Evolutionary conservation across 2,329 filamentous ascomycete genomes (phyloP).

Genomic region (Fusarium torreyae): DNA sequence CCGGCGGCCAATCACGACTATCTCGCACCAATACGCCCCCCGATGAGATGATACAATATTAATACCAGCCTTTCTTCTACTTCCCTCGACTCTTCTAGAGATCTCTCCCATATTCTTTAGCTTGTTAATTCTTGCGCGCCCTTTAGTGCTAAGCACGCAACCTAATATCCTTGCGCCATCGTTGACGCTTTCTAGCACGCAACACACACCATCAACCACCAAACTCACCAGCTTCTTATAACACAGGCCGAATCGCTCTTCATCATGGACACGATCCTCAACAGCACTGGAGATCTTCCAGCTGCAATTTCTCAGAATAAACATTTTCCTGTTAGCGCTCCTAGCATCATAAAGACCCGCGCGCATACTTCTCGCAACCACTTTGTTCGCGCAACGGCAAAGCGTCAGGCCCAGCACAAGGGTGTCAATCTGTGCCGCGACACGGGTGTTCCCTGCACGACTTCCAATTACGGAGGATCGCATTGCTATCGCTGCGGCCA

Average conservation of each 20-base stretch:
- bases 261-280: slow-evolving; percentile 45
- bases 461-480: slow-evolving; percentile 1
- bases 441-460: slow-evolving; percentile 44
- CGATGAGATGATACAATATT: slow-evolving; percentile 45
- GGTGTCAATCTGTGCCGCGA: slow-evolving; percentile 42
- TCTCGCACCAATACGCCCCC: slow-evolving; percentile 39
- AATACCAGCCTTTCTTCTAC: slow-evolving; percentile 35
- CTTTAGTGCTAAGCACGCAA: slow-evolving; percentile 47
- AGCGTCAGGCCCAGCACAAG: slow-evolving; percentile 48
- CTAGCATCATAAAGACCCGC: slow-evolving; percentile 28
- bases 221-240: slow-evolving; percentile 17
- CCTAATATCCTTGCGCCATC: slow-evolving; percentile 38
- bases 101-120: slow-evolving; percentile 40
- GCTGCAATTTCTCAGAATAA: slow-evolving; percentile 36
- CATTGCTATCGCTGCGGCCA: slow-evolving; percentile 38
- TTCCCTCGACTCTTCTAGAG: slow-evolving; percentile 41
- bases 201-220: slow-evolving; percentile 26
- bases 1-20: slow-evolving; percentile 40
- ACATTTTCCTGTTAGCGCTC: slow-evolving; percentile 34
- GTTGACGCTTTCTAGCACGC: slow-evolving; percentile 42
- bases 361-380: slow-evolving; percentile 49
- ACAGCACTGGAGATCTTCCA: slow-evolving; percentile 44
- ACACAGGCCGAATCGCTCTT: slow-evolving; percentile 3
- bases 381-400: slow-evolving; percentile 53
- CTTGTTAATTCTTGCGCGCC: slow-evolving; percentile 28